Conservation (phyloP, 2,329 filamentous ascomycete genomes). For the Trichophyton schoenleinii region DNA sequence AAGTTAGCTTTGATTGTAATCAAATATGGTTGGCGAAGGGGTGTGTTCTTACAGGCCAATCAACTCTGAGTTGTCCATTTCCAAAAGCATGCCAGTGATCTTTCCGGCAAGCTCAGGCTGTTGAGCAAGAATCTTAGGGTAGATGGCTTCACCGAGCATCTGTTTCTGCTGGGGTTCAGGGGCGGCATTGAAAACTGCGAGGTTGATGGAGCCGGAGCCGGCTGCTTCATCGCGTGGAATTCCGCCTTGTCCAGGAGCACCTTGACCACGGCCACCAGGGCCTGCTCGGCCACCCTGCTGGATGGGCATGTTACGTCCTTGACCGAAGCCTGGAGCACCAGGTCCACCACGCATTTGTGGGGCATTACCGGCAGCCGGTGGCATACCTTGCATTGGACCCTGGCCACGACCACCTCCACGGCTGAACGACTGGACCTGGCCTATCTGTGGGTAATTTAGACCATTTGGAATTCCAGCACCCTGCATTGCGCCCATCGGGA, state of each 20-base stretch:
- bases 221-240: slow-evolving; percentile 28
- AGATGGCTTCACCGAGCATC: slow-evolving; percentile 92
- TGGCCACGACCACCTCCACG: slow-evolving; percentile 58
- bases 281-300: slow-evolving; percentile 23
- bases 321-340: slow-evolving; percentile 33
- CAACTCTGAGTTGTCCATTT: slow-evolving; percentile 96
- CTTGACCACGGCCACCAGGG: slow-evolving; percentile 31
- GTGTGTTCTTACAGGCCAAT: slow-evolving; percentile 71
- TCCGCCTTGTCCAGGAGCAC: slow-evolving; percentile 25
- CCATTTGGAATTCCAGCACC: slow-evolving; percentile 59
- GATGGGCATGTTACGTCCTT: slow-evolving; percentile 33
- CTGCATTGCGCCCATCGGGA: slow-evolving; percentile 46
- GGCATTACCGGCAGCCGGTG: slow-evolving; percentile 44
- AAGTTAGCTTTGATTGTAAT: not conserved
- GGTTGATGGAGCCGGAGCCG: slow-evolving; percentile 34
- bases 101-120: slow-evolving; percentile 95
- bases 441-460: slow-evolving; percentile 68
- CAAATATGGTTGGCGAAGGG: not conserved
- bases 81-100: slow-evolving; percentile 98
- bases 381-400: slow-evolving; percentile 60
- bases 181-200: slow-evolving; percentile 39
- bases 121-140: slow-evolving; percentile 93
- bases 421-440: slow-evolving; percentile 62
- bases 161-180: slow-evolving; percentile 84
- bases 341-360: slow-evolving; percentile 32